Evolutionary conservation across 129 eudicot species (phyloP).

Genomic region (Logfia minima): DNA sequence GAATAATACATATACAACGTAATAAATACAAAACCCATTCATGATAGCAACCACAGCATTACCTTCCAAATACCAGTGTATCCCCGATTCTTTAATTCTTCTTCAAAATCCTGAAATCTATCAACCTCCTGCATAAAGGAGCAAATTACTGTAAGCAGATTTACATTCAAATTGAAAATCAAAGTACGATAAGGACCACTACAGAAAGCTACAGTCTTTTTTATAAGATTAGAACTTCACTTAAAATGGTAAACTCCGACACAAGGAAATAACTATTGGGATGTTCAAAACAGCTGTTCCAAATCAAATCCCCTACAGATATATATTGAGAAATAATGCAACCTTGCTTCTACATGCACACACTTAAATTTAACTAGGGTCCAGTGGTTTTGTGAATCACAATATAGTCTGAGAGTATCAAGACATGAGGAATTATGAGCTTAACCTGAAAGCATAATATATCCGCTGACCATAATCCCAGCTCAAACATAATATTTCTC

Average conservation of each 20-base stretch:
- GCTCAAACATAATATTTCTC: slow-evolving; percentile 69
- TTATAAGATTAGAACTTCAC: background rate
- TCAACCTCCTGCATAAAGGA: slow-evolving; percentile 78
- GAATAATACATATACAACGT: background rate
- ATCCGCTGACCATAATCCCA: slow-evolving; percentile 92
- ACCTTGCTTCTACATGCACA: background rate
- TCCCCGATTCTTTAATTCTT: slow-evolving; percentile 65
- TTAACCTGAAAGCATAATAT: slow-evolving; percentile 85
- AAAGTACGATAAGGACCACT: background rate
- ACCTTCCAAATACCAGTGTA: slow-evolving; percentile 97
- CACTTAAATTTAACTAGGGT: background rate
- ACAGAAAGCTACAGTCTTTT: background rate
- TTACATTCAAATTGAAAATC: background rate
- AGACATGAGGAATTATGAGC: background rate
- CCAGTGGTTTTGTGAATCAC: background rate
- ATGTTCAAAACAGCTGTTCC: too few species aligned
- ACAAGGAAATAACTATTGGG: too few species aligned
- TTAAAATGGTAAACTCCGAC: too few species aligned
- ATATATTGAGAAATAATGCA: too few species aligned
- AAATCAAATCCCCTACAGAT: too few species aligned
- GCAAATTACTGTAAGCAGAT: slow-evolving; percentile 9
- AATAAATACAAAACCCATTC: background rate
- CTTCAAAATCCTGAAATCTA: slow-evolving; percentile 70
- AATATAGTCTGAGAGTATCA: background rate
- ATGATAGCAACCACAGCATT: slow-evolving; percentile 4